Conservation (phyloP, 805 yeast genomes). For the Suhomyces vadensis region DNA sequence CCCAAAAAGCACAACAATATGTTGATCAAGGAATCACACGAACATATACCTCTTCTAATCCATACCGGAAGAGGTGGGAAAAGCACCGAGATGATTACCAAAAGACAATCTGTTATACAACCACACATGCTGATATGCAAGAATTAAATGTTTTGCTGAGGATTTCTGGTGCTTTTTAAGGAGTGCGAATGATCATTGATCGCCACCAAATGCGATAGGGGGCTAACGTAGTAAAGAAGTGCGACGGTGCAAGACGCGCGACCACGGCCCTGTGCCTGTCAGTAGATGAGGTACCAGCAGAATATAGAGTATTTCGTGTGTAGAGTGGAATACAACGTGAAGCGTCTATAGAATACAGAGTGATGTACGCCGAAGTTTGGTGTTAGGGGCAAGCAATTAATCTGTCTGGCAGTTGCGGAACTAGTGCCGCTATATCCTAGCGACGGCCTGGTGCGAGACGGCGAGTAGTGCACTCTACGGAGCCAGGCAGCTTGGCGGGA, state of each 20-base stretch:
- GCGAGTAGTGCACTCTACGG: too few species aligned
- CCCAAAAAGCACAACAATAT: constrained; percentile 48
- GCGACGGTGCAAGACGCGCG: too few species aligned
- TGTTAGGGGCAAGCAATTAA: too few species aligned
- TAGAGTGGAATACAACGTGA: too few species aligned
- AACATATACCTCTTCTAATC: constrained; percentile 61
- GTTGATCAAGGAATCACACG: constrained; percentile 50
- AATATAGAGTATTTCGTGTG: too few species aligned
- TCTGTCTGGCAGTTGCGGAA: too few species aligned
- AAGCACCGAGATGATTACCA: constrained; percentile 59
- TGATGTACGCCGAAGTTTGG: too few species aligned
- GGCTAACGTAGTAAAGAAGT: too few species aligned
- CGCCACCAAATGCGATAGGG: neutral
- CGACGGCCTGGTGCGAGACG: too few species aligned
- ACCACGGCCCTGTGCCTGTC: neutral
- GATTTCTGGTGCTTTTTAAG: constrained; percentile 1
- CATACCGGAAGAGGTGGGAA: constrained; percentile 77
- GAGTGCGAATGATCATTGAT: constrained; percentile 1
- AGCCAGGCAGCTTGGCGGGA: too few species aligned
- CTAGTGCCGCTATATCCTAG: too few species aligned
- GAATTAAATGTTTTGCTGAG: neutral
- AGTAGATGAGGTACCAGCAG: neutral
- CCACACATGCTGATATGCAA: constrained; percentile 19
- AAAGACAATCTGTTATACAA: constrained; percentile 52
- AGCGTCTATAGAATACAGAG: too few species aligned